These are phyloP conservation scores for Trebouxia sp. DNA, from an alignment of 139 green algal species.

Conservation along the genomic window DNA sequence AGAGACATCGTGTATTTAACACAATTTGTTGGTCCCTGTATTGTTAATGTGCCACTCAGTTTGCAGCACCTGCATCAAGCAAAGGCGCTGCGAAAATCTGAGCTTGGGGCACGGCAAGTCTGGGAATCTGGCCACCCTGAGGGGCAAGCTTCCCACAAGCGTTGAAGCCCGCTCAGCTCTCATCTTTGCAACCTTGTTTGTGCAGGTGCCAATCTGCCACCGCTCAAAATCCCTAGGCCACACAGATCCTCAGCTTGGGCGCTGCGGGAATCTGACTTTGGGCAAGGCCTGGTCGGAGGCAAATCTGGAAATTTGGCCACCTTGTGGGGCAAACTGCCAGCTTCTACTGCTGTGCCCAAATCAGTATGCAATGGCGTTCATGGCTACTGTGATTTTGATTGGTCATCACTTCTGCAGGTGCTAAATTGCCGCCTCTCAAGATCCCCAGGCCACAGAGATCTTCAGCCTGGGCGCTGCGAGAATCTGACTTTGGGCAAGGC, in stretches of 20 bases:
- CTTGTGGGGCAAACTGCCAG: conserved; percentile 53
- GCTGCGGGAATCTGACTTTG: conserved; percentile 61
- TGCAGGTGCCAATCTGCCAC: no score
- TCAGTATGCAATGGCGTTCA: conserved; percentile 44
- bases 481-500: conserved; percentile 53
- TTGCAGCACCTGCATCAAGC: not conserved
- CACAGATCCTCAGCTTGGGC: conserved; percentile 15
- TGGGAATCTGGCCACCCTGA: conserved; percentile 67
- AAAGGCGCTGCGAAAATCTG: conserved; percentile 44
- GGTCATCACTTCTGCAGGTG: no score
- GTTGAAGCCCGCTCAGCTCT: no score
- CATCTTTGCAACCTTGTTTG: no score
- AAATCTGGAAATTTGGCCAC: conserved; percentile 77
- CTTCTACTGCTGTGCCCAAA: conserved; percentile 38
- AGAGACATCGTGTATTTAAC: no score
- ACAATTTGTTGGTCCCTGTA: no score
- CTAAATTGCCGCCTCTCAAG: no score
- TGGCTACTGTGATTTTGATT: no score
- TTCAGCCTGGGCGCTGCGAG: conserved; percentile 34
- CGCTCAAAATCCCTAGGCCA: no score
- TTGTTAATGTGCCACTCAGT: conserved; percentile 21
- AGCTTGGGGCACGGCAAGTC: conserved; percentile 71
- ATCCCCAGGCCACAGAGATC: not conserved
- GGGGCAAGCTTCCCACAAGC: conserved; percentile 39
- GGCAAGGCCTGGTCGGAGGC: conserved; percentile 11